Base-by-base conservation (phyloP, 2,329 filamentous ascomycete genomes). In the Apiospora marii region DNA sequence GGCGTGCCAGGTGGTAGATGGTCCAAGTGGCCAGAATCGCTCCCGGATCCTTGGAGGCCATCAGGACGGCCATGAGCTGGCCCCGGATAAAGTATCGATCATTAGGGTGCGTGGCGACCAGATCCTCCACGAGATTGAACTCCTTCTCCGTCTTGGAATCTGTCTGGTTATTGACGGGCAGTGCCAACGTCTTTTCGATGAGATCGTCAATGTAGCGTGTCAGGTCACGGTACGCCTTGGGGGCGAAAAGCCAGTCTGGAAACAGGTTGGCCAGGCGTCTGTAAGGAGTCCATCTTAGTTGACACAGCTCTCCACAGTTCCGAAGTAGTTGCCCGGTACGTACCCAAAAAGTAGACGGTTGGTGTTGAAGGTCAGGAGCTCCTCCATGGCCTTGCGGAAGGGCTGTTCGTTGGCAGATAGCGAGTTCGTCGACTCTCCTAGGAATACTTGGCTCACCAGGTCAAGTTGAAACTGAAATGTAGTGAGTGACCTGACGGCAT, bases 301-400 rank as follows among this genome's bases (percentile, higher is more conserved):
- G 43, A 43, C 34, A 43, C 16, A n/a, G n/a, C n/a, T 41, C 61
- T 67, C 30, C 27, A 30, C 34, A 67, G 34, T 43, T n/a, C 34
- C 61, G 43, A 43, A 16, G 30, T 34, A 41, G 13, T 43, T 30
- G 61, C 24, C 67, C 12, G n/a, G 27, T 30, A 30, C 67, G 4
- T 49, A 69, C 67, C 68, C 68, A 4, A 69, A 69, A 30, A 49
- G 68, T 24, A 69, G 46, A 37, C 68, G 68, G 43, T 49, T 51
- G 44, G 68, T 69, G 68, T 69, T 69, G 22, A 69, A 48, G 2
- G 24, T 30, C 24, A 69, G 68, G 22, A 69, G 68, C 46, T 48
- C 46, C 30, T 69, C 68, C 68, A 69, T 69, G 68, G 68, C 68
- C 12, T 69, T 49, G 68, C 68, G 68, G 44, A 69, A 69, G 10